Evolutionary conservation across 768 basidiomycete species (phyloP).

Genomic region (Thelephora ganbajun): DNA sequence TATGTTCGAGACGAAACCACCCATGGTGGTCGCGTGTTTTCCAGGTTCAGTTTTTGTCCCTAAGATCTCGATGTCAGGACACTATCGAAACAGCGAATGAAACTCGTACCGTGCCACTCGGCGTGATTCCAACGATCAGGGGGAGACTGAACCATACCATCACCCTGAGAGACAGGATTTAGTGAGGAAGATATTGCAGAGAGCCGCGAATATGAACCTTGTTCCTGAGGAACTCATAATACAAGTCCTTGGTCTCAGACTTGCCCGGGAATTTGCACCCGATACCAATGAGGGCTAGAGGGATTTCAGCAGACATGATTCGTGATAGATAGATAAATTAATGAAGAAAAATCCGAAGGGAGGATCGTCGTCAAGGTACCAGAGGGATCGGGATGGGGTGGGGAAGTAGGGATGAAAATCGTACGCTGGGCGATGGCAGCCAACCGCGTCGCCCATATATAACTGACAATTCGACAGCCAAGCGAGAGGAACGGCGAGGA

Average conservation of each 20-base stretch:
- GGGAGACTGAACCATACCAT: conserved; percentile 17
- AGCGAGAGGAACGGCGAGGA: too few species aligned
- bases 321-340: neutral
- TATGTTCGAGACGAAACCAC: conserved; percentile 18
- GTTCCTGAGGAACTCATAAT: conserved; percentile 17
- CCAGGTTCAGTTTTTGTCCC: conserved; percentile 19
- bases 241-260: conserved; percentile 18
- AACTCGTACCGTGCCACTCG: conserved; percentile 17
- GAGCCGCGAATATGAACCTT: conserved; percentile 9
- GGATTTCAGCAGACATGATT: conserved; percentile 16
- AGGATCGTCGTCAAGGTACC: neutral
- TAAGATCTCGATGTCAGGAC: conserved; percentile 2
- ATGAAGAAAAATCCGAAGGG: neutral
- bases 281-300: conserved; percentile 18
- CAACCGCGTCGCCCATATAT: too few species aligned
- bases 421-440: too few species aligned
- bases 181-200: neutral
- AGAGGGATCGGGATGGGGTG: neutral
- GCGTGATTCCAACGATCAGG: conserved; percentile 16
- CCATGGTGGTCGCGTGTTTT: conserved; percentile 16
- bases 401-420: too few species aligned
- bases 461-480: too few species aligned
- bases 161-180: conserved; percentile 10
- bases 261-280: conserved; percentile 20
- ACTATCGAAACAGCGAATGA: neutral